Evolutionary conservation across 2,329 filamentous ascomycete species (phyloP), one percentile per base, ranked within the genome.

Genomic region (Claviceps sp.): DNA sequence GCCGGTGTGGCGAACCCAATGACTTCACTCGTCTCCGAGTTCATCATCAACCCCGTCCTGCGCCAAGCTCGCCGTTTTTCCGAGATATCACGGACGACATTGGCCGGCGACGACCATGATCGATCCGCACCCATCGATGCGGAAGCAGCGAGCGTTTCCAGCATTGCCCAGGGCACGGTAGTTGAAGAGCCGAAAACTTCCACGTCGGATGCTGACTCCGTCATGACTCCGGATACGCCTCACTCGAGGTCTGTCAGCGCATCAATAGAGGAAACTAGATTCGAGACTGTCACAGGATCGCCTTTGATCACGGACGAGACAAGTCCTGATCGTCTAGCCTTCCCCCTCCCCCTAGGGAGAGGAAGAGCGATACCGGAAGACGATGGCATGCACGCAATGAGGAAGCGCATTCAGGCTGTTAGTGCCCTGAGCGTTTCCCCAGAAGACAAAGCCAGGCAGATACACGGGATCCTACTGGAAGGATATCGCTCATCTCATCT

Each of bases 301-400:
- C 57, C 59, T 47, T 53, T 54, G 24, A 56, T 57, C 26, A 54
- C 55, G 43, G 58, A 62, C 48, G 57, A 54, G 41, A 53, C 59
- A 19, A 55, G 61, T 11, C 65, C 57, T 30, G 66, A 69, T 47
- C 66, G 64, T 47, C 61, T 69, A 13, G 62, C 63, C 44, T 64
- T 67, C 48, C 60, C 63, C 11, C 51, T 63, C 52, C 62, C 60
- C 43, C 60, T 65, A 8, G 57, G 54, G 51, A 64, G 60, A 53
- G 60, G 58, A 47, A 64, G 62, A 14, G 64, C 60, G 41, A 67
- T 89, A 42, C 86, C 87, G 1, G 87, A 84, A 62, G 85, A 91
- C 61, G 87, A 93, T 71, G 87, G 87, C 45, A 90, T 88, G 83
- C 73, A 77, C 17, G 67, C 70, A 51, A 66, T 91, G 59, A 75